Evolutionary conservation across 2,329 filamentous ascomycete species (phyloP), one percentile per base, ranked within the genome.

Genomic region (Fusarium multiceps): DNA sequence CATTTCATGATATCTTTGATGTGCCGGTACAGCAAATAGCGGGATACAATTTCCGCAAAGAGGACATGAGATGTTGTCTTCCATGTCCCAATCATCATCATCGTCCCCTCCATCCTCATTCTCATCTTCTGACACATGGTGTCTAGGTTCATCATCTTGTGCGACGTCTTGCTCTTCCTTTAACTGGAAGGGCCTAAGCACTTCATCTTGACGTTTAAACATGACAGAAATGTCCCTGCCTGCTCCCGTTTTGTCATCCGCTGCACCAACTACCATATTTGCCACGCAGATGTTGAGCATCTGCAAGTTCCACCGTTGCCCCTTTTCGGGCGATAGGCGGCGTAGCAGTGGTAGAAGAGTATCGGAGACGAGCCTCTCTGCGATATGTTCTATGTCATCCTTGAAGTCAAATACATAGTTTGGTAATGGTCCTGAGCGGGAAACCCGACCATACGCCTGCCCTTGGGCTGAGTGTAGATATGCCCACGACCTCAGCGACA

Each of bases 231-330:
- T 97, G 74, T 97, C 90, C 68, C 92, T 85, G 2, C 92, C 93
- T n/a, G 81, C 83, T 30, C 86, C 87, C 12, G 82, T 80, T 61
- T 84, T 81, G 41, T 79, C 78, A 40, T 86, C 83, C 16, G 82
- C 82, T 7, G 87, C 88, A 18, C 82, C 83, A 42, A 86, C 82
- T 3, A 86, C 86, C 90, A 98, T 95, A 76, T 97, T 97, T 16
- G 92, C 92, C 10, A 93, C 94, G 47, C 93, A 94, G 23, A 98
- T 83, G 70, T 98, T 98, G 63, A 98, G 84, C 54, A 98, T 82
- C 69, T 92, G 92, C 20, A 98, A 80, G 71, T 95, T 92, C 92
- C 93, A 97, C 11, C 84, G 83, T 63, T 86, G 87, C 10, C 84
- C 82, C 66, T 86, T 87, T 65, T 92, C 89, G 0, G 89, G 86